Percentiles rank a stretch among this genome's conserved stretches.
phyloP scores from a whole-genome alignment of 345 rosid species.

The Firmiana major region DNA sequence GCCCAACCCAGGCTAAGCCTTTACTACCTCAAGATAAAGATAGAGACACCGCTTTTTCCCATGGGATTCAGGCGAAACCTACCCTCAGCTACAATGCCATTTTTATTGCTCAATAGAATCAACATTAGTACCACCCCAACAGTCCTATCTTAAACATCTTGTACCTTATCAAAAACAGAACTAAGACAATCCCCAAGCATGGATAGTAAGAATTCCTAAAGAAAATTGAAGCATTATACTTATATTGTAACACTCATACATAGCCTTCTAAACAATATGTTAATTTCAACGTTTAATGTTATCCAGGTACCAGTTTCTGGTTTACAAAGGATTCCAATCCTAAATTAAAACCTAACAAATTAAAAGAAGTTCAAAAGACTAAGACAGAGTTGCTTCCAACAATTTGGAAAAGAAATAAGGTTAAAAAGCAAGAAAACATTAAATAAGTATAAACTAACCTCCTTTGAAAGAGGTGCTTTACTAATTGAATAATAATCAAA shows the following conservation, averaged over 20 bases:
- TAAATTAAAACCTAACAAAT: slow-evolving; percentile 1
- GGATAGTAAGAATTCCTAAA: not conserved
- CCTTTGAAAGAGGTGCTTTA: slow-evolving; percentile 83
- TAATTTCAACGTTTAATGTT: not conserved
- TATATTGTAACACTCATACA: not conserved
- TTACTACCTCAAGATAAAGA: not conserved
- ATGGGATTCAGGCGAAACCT: not conserved
- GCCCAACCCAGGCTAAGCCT: not conserved
- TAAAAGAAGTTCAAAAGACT: not conserved
- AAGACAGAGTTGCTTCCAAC: not conserved
- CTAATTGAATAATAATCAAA: slow-evolving; percentile 89
- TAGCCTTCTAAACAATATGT: not conserved
- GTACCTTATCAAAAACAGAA: not conserved
- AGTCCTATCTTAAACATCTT: not conserved
- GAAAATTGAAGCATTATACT: not conserved
- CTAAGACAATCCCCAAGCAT: not conserved
- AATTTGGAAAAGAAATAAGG: not conserved
- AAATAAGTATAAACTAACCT: slow-evolving; percentile 43
- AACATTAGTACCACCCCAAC: not conserved
- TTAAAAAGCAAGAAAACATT: not conserved
- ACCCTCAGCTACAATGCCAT: not conserved
- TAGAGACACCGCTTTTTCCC: not conserved
- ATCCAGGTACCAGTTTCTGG: not conserved
- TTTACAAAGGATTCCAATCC: not conserved
- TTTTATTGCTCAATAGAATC: not conserved